Evolutionary conservation across 2,329 filamentous ascomycete genomes (phyloP).

Genomic region (Sclerotinia borealis): DNA sequence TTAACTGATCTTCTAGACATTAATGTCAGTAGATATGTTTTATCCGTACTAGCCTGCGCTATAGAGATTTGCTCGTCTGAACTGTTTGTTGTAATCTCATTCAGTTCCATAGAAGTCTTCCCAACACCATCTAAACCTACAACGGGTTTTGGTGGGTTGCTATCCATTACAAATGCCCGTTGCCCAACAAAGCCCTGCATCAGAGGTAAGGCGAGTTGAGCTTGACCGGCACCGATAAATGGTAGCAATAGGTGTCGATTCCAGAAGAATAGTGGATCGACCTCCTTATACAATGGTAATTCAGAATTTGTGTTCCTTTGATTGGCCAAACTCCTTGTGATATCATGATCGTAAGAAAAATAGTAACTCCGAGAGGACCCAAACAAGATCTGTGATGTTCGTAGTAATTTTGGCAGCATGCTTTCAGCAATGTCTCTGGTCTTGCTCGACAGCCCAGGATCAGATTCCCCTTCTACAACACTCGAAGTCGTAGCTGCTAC

Average conservation of each 20-base stretch:
- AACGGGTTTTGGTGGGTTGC: constrained; percentile 38
- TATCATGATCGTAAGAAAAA: constrained; percentile 91
- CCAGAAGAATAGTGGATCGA: constrained; percentile 84
- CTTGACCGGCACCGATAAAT: constrained; percentile 68
- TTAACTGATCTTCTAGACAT: constrained; percentile 86
- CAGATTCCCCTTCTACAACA: neutral
- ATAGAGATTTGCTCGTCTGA: constrained; percentile 15
- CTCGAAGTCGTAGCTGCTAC: neutral
- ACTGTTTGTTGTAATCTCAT: constrained; percentile 32
- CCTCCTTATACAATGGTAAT: constrained; percentile 62
- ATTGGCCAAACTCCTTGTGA: constrained; percentile 61
- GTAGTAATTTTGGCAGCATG: constrained; percentile 76
- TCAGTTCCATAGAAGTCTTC: constrained; percentile 38
- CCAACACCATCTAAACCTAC: constrained; percentile 45
- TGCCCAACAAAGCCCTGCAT: constrained; percentile 96
- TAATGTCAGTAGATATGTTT: constrained; percentile 61
- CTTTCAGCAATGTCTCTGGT: constrained; percentile 17
- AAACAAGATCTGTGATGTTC: constrained; percentile 79
- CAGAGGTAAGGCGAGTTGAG: constrained; percentile 68
- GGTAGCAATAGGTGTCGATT: constrained; percentile 69
- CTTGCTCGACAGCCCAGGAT: neutral
- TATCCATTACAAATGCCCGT: constrained; percentile 68
- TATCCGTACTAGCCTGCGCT: constrained; percentile 17
- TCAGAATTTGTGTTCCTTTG: constrained; percentile 39
- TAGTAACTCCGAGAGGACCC: constrained; percentile 80